Base-by-base conservation (phyloP, 805 yeast genomes). In the Naumovozyma baii region DNA sequence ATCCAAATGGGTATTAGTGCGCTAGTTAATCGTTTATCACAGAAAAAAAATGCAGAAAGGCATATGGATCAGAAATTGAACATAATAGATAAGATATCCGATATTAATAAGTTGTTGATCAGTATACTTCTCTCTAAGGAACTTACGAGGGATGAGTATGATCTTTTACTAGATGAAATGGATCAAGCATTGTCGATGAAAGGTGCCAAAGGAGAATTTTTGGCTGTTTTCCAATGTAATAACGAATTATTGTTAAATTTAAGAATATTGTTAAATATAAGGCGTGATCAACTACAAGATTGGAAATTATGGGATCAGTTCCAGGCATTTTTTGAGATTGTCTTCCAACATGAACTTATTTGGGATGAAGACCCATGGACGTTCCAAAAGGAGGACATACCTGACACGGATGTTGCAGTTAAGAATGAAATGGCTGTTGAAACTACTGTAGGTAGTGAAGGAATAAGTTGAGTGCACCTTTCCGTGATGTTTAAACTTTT, bases 11-110 rank as follows among this genome's bases (percentile, higher is more conserved):
- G 39, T 18, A 41, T 47, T 3, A 49, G 55, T 35, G 45, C 53
- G 5, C 32, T 58, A 13, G 61, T 51, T 1, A 47, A 49, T 30
- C 57, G 50, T 45, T 39, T 59, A 18, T 42, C 59, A 2, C 56
- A 53, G 33, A 57, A 53, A 44, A 50, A 47, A 37, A 55, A 57
- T 20, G 14, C 49, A 13, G 61, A 58, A 16, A 40, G 40, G n/a
- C 64, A 59, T 45, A 37, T 43, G 12, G 64, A 59, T 22, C 34
- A 42, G 22, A 50, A 49, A 37, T 34, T 51, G 14, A 62, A 59
- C 36, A 36, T 59, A 16, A 33, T 32, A 12, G 62, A 57, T 34
- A 54, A 48, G 37, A 30, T 59, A 25, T 14, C 42, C 12, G 49
- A 52, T 7, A 47, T 55, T 2, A 57, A 58, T 43, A 49, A 42